These are phyloP conservation scores for Gossypium thurberi DNA, from an alignment of 345 rosid species.

Conservation along the genomic window DNA sequence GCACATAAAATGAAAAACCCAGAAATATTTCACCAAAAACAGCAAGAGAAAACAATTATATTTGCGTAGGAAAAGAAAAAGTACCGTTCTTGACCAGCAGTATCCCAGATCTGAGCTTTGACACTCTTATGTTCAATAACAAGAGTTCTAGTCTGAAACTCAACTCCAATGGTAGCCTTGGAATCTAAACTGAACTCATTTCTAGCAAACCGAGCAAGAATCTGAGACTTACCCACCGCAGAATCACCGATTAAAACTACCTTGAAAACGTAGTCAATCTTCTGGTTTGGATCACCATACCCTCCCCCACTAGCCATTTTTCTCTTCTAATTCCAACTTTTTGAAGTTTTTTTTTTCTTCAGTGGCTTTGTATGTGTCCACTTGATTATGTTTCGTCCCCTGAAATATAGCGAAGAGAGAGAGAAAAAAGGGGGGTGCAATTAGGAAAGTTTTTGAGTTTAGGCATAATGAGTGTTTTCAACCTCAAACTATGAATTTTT, in stretches of 20 bases:
- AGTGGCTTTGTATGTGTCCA: not conserved
- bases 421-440: not conserved
- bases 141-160: constrained; percentile 79
- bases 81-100: constrained; percentile 92
- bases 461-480: too few species aligned
- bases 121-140: constrained; percentile 66
- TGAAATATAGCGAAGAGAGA: not conserved
- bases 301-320: constrained; percentile 55
- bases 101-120: constrained; percentile 99
- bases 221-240: constrained; percentile 86
- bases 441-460: not conserved
- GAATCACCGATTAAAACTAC: constrained; percentile 91
- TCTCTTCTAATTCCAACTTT: not conserved
- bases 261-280: constrained; percentile 75
- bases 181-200: constrained; percentile 87
- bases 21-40: not conserved
- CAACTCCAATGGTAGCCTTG: constrained; percentile 91
- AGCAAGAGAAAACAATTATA: not conserved
- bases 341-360: not conserved
- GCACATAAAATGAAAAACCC: not conserved
- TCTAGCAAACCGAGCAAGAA: constrained; percentile 74
- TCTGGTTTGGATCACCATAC: constrained; percentile 51
- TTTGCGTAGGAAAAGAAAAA: not conserved
- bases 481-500: too few species aligned
- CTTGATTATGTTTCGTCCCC: not conserved